Evolutionary conservation across 2,329 filamentous ascomycete genomes (phyloP).

Genomic region (Venturia aucupariae): DNA sequence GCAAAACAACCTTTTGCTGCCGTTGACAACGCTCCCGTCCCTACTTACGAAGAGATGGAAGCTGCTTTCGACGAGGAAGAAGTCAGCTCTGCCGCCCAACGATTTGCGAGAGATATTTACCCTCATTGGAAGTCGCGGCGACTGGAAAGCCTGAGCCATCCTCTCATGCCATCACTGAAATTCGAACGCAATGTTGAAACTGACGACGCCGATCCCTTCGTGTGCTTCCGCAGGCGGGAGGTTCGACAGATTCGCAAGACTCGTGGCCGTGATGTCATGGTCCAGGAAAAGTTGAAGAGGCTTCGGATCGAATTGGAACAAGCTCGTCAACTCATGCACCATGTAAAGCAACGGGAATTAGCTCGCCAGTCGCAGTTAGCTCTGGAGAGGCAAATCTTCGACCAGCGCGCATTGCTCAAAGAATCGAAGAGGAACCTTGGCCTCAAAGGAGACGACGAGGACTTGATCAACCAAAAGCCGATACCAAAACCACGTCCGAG

Average conservation of each 20-base stretch:
- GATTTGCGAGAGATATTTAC: slow-evolving; percentile 15
- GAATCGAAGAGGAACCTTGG: slow-evolving; percentile 78
- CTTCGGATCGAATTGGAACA: slow-evolving; percentile 86
- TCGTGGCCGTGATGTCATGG: slow-evolving; percentile 83
- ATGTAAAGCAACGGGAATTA: slow-evolving; percentile 72
- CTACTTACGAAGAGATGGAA: slow-evolving; percentile 39
- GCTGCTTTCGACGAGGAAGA: slow-evolving; percentile 41
- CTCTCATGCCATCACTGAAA: slow-evolving; percentile 72
- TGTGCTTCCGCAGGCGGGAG: slow-evolving; percentile 93
- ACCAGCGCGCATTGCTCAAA: slow-evolving; percentile 73
- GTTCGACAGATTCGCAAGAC: slow-evolving; percentile 93
- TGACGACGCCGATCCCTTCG: slow-evolving; percentile 93
- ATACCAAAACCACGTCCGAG: slow-evolving; percentile 43
- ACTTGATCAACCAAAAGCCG: slow-evolving; percentile 62
- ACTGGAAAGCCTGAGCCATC: slow-evolving; percentile 55
- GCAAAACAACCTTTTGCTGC: slow-evolving; percentile 80
- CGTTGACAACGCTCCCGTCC: slow-evolving; percentile 73
- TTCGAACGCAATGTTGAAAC: slow-evolving; percentile 91
- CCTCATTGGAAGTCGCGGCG: slow-evolving; percentile 14
- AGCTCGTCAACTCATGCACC: slow-evolving; percentile 67
- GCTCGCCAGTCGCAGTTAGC: slow-evolving; percentile 68
- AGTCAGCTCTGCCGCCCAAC: background rate
- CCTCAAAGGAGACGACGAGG: slow-evolving; percentile 89
- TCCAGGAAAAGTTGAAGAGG: slow-evolving; percentile 88
- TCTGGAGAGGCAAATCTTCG: slow-evolving; percentile 69